These are phyloP conservation scores for Curvularia eragrostidis DNA, from an alignment of 2,329 filamentous ascomycete genomes.

Conservation along the genomic window DNA sequence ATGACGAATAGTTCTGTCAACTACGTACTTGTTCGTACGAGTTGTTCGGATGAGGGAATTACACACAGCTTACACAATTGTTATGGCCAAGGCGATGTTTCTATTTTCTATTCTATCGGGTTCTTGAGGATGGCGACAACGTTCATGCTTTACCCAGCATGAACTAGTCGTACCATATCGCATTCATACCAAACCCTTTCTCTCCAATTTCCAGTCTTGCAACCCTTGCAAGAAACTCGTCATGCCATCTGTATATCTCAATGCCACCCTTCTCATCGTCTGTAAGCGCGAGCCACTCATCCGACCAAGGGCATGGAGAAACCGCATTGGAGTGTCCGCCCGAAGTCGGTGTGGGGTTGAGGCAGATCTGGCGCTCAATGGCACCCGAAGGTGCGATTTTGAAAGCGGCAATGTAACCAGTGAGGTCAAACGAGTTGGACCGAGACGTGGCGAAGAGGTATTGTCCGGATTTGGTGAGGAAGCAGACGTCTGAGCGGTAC, in stretches of 20 bases:
- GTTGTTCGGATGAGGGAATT: not conserved
- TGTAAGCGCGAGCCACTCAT: slow-evolving; percentile 89
- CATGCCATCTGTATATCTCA: slow-evolving; percentile 86
- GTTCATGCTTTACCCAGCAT: not conserved
- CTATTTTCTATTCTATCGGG: not conserved
- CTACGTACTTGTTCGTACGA: not conserved
- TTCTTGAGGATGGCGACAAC: not conserved
- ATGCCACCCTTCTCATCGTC: slow-evolving; percentile 88
- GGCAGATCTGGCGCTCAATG: slow-evolving; percentile 78
- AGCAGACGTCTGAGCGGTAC: slow-evolving; percentile 87
- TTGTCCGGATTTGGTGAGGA: slow-evolving; percentile 69
- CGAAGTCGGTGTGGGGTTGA: slow-evolving; percentile 85
- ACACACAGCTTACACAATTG: not conserved
- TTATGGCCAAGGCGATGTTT: not conserved
- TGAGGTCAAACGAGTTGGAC: slow-evolving; percentile 75
- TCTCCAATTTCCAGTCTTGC: slow-evolving; percentile 79
- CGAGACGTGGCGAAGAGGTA: slow-evolving; percentile 88
- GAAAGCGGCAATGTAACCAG: slow-evolving; percentile 85
- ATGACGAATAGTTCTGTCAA: not conserved
- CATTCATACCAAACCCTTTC: slow-evolving; percentile 95
- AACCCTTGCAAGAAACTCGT: slow-evolving; percentile 79
- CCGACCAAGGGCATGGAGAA: slow-evolving; percentile 80
- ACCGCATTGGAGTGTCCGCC: slow-evolving; percentile 90
- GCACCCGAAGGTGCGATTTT: slow-evolving; percentile 70
- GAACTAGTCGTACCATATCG: slow-evolving; percentile 84